phyloP scores from a whole-genome alignment of 2,329 filamentous ascomycete genomes.

The Phialemoniopsis sp. region DNA sequence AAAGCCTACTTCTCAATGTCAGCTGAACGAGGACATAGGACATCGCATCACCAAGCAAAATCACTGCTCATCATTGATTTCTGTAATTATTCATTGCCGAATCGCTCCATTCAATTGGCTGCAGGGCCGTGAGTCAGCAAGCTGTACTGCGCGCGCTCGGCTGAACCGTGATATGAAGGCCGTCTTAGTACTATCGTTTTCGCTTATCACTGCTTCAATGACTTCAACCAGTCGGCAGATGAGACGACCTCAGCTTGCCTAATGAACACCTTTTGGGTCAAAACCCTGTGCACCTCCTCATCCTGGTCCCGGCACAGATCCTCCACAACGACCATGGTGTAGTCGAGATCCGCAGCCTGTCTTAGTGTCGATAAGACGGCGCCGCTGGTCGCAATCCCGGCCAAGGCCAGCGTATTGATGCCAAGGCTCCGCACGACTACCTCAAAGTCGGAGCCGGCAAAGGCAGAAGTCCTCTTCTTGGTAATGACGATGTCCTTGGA shows the following conservation, averaged over 20 bases:
- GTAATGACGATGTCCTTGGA: constrained; percentile 20
- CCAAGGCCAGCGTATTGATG: constrained; percentile 21
- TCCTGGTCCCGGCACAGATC: constrained; percentile 28
- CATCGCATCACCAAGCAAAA: too few species aligned
- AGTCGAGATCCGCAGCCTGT: constrained; percentile 28
- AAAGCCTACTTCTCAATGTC: too few species aligned
- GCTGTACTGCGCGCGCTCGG: too few species aligned
- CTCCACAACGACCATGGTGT: constrained; percentile 22
- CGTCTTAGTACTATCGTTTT: neutral
- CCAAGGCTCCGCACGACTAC: constrained; percentile 22
- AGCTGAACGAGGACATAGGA: too few species aligned
- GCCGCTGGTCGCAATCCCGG: constrained; percentile 26
- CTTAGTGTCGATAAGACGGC: constrained; percentile 29
- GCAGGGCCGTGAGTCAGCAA: too few species aligned
- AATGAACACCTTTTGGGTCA: constrained; percentile 25
- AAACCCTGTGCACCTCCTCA: constrained; percentile 22
- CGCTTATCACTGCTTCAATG: neutral
- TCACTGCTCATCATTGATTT: too few species aligned
- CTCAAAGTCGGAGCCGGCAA: constrained; percentile 26
- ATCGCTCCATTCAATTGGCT: too few species aligned
- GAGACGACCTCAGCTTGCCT: constrained; percentile 20
- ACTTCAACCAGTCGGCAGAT: constrained; percentile 19
- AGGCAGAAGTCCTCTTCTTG: constrained; percentile 29
- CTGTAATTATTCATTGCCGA: too few species aligned
- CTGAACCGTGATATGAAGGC: too few species aligned